Base-by-base conservation (phyloP, 2,329 filamentous ascomycete species). In the Phyllosticta citrichinensis region DNA sequence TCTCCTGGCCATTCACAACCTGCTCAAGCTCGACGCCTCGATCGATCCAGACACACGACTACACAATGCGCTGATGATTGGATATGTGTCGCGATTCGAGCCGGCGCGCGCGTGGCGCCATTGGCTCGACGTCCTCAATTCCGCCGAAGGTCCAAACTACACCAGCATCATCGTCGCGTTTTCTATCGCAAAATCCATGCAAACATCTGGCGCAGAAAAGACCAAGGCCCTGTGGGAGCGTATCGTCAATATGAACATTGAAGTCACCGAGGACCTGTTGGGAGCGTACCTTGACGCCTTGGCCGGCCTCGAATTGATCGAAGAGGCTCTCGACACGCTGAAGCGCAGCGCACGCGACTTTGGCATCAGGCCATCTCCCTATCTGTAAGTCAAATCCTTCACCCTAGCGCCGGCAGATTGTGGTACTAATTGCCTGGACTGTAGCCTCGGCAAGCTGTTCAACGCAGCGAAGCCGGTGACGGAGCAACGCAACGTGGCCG, bases 11-110 rank as follows among this genome's bases (percentile, higher is more conserved):
- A 83, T 96, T 2, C 88, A 96, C 76, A 96, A 97, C 70, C 93
- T 96, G 84, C 80, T 97, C 66, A 97, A 96, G 76, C 86, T 97
- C 72, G 94, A 99, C 72, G 81, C 86, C n/a, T 83, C 84, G 52
- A 81, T 97, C 47, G 85, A 92, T 66, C 81, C 87, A 4, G 86
- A 83, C 66, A 97, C 93, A 0, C 80, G 78, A 60, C 78, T 97
- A 2, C 84, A 87, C 67, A 97, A 96, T 68, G 85, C 88, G 0
- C 77, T 97, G 56, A 96, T 99, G 86, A 80, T 94, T 12, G 92
- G 90, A 0, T 93, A 96, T 70, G 84, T 85, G 1, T 82, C 83
- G 1, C 88, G 85, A 68, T 88, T 83, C 6, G 79, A 85, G 64
- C 80, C 87, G 0, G 75, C 81, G 30, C 82, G 83, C 60, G 89